phyloP scores from a whole-genome alignment of 2,329 filamentous ascomycete genomes.

The Trichoderma sp. region DNA sequence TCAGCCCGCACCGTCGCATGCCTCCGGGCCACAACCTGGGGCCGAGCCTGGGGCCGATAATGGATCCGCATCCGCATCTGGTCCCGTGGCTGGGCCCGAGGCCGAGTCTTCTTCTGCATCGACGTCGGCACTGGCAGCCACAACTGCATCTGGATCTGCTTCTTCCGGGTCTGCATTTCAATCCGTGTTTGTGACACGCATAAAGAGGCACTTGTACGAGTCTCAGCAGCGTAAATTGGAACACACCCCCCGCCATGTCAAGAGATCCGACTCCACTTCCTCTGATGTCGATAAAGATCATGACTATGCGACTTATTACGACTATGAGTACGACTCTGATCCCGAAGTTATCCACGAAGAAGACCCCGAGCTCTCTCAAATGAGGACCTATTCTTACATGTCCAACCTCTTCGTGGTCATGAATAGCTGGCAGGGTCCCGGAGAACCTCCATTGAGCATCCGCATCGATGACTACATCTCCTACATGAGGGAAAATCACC shows the following conservation, averaged over 20 bases:
- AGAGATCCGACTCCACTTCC: neutral
- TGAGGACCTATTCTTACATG: neutral
- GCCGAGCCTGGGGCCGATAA: neutral
- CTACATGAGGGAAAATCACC: neutral
- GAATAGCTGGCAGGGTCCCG: neutral
- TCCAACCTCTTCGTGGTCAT: neutral
- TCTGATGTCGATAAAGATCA: neutral
- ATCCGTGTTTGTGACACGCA: neutral
- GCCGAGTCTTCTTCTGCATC: neutral
- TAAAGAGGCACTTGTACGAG: neutral
- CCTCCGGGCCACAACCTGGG: neutral
- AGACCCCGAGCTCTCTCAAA: neutral
- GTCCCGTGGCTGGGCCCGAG: neutral
- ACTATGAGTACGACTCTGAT: neutral
- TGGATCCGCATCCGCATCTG: neutral
- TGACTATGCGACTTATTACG: conserved; percentile 6
- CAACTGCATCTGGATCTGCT: neutral
- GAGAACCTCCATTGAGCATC: neutral
- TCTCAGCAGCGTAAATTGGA: neutral
- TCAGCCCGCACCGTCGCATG: neutral
- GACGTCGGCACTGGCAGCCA: neutral
- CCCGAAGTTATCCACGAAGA: neutral
- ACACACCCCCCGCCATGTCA: neutral
- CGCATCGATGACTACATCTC: neutral
- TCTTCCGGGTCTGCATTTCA: neutral